phyloP scores from a whole-genome alignment of 352 stramenopile genomes.

The Globisporangium camurandrum region DNA sequence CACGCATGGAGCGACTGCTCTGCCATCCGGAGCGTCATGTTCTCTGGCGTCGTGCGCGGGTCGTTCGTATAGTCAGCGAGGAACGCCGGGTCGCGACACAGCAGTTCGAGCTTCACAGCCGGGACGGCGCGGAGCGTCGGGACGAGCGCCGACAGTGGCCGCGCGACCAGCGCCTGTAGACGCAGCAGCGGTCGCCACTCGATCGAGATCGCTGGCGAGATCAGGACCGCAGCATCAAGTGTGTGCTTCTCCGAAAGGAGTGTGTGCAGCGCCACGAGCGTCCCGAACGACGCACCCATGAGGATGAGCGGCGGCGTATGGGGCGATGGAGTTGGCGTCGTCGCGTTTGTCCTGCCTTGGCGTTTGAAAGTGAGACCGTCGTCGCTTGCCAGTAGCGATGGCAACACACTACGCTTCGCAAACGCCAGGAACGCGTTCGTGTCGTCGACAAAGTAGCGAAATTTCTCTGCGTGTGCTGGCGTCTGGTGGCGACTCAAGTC shows the following conservation, averaged over 20 bases:
- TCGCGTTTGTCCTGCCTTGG: too few species aligned
- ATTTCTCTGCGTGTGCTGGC: constrained; percentile 23
- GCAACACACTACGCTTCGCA: constrained; percentile 24
- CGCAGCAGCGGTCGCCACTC: constrained; percentile 13
- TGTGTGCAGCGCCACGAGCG: constrained; percentile 26
- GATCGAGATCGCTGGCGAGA: constrained; percentile 16
- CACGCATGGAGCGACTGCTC: constrained; percentile 29
- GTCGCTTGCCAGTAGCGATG: constrained; percentile 9
- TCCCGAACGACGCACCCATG: constrained; percentile 24
- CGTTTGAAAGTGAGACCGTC: too few species aligned
- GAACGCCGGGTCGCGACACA: constrained; percentile 21
- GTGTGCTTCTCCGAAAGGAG: constrained; percentile 16
- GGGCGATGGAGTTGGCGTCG: too few species aligned
- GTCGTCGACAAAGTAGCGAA: constrained; percentile 47
- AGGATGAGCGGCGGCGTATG: constrained; percentile 19
- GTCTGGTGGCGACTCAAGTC: constrained; percentile 22
- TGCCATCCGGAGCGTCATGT: constrained; percentile 38
- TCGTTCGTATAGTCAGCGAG: constrained; percentile 16
- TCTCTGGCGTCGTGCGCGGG: too few species aligned
- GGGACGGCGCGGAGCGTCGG: constrained; percentile 20
- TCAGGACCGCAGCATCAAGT: constrained; percentile 19
- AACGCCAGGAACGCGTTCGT: constrained; percentile 36
- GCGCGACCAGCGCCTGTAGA: constrained; percentile 4
- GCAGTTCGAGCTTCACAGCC: constrained; percentile 16
- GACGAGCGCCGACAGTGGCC: constrained; percentile 12